Evolutionary conservation across 2,329 filamentous ascomycete genomes (phyloP), one percentile per base, ranked within the genome.

Genomic region (Colletotrichum australisinense): DNA sequence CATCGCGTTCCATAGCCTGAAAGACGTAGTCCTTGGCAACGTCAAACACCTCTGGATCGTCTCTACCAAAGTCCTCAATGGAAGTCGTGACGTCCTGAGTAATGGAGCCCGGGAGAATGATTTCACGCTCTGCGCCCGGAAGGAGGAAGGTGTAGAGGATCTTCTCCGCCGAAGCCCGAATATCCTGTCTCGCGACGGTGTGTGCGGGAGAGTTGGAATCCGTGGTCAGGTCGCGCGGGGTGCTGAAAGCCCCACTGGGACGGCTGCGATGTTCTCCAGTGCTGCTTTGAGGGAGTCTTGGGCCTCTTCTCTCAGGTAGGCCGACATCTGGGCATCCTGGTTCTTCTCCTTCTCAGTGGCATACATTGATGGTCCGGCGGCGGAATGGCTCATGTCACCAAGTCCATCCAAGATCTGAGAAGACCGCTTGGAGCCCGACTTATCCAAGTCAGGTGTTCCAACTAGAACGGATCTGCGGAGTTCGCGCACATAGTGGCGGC

Each of bases 1-100:
- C 97, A 85, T 99, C 97, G 69, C 97, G 91, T 85, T 99, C 97
- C 97, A 99, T 99, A 42, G 97, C 97, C 84, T 99, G 97, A 83
- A 98, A 99, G 75, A 98, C 97, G 81, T 98, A 99, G 85, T 99
- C 97, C 86, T 99, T 99, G 67, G 97, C 97, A 24, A 94, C 92
- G 81, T 98, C 97, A 79, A 99, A 99, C 14, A 99, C 93, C 82
- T 99, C 97, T 0, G 97, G 97, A 80, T 99, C 97, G 79, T 98
- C 97, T 78, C 97, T 92, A 58, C 95, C 94, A 76, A 95, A 92
- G 77, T 96, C 93, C 84, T 99, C 97, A 75, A 99, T 97, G 16
- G 94, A 91, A 24, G 92, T 89, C 52, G 95, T 97, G 73, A 98
- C 95, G 28, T 95, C 92, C 67, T 93, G 89, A 0, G 96, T 93